Percentiles rank a stretch among this genome's conserved stretches.
Conservation (phyloP, 2,329 filamentous ascomycete species). For the Alternaria triticina region DNA sequence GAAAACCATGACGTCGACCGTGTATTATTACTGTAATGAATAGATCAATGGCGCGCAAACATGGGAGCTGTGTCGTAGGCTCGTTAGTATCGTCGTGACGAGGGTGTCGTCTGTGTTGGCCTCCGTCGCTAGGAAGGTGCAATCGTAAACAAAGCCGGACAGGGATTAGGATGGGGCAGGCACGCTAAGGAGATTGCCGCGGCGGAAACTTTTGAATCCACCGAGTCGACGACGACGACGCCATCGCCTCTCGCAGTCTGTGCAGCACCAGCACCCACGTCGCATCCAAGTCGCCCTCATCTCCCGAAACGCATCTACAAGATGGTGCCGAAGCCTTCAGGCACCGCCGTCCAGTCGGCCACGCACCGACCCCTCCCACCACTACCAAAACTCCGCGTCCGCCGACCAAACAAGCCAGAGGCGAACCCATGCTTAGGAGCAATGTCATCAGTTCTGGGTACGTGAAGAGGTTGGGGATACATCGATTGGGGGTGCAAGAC, state of each 20-base stretch:
- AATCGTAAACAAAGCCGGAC: slow-evolving; percentile 19
- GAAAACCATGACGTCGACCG: slow-evolving; percentile 31
- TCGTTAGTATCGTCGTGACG: slow-evolving; percentile 9
- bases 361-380: slow-evolving; percentile 62
- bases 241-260: slow-evolving; percentile 3
- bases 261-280: neutral
- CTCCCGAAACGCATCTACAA: slow-evolving; percentile 11
- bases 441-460: slow-evolving; percentile 73
- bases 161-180: slow-evolving; percentile 11
- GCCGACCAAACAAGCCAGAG: slow-evolving; percentile 67
- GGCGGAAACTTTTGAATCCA: slow-evolving; percentile 23
- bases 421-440: slow-evolving; percentile 69
- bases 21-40: neutral
- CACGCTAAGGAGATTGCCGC: slow-evolving; percentile 19
- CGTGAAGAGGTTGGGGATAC: neutral
- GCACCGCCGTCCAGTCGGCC: slow-evolving; percentile 41
- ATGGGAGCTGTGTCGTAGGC: slow-evolving; percentile 4
- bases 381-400: slow-evolving; percentile 68
- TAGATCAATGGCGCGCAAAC: slow-evolving; percentile 6
- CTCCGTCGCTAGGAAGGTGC: slow-evolving; percentile 15
- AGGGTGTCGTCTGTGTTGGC: slow-evolving; percentile 15
- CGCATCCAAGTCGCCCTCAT: neutral
- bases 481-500: neutral
- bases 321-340: slow-evolving; percentile 48
- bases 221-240: slow-evolving; percentile 1